Evolutionary conservation across 805 yeast genomes (phyloP), one percentile per base, ranked within the genome.

Genomic region (Blastobotrys terrestris): DNA sequence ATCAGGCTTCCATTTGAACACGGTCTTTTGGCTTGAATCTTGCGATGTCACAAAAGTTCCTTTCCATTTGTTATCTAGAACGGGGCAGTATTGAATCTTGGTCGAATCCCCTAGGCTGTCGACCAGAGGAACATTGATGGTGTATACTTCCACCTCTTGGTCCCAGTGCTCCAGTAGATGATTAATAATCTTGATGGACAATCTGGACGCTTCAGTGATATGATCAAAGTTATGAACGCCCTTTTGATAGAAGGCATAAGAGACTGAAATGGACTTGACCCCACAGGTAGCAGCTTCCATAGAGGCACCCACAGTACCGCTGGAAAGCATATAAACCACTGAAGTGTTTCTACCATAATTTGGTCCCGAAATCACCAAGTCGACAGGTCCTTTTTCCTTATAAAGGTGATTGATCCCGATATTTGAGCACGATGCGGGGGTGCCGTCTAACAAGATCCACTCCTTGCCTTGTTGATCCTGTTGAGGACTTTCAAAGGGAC

Each of bases 291-390:
- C 87, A 1, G 91, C 95, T 70, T 94, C 99, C 89, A 91, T 79
- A 0, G 97, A 94, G 2, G 96, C 98, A 21, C 99, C 99, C 15
- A 94, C 84, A 1, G 99, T 94, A 13, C 99, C 99, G 60, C 95
- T 84, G 3, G 97, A 82, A 61, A 94, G 77, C 52, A 90, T 86
- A 67, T 90, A 94, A 45, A 92, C 79, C 3, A 95, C 89, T 20
- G 92, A 81, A 1, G 96, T 83, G 68, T 94, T 94, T 64, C 96
- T 81, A 19, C 99, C 99, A 59, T 85, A 92, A 66, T 94, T 94
- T 5, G 99, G 99, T 0, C 99, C 99, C 52, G 96, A 86, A 19
- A 94, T 67, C 3, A 94, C 97, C 54, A 92, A 72, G 68, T 94
- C 97, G 19, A 91, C 80, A 1, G 85, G 84, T 2, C 77, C 78